Conservation (phyloP, 805 yeast species). For the Teunomyces pallodes region DNA sequence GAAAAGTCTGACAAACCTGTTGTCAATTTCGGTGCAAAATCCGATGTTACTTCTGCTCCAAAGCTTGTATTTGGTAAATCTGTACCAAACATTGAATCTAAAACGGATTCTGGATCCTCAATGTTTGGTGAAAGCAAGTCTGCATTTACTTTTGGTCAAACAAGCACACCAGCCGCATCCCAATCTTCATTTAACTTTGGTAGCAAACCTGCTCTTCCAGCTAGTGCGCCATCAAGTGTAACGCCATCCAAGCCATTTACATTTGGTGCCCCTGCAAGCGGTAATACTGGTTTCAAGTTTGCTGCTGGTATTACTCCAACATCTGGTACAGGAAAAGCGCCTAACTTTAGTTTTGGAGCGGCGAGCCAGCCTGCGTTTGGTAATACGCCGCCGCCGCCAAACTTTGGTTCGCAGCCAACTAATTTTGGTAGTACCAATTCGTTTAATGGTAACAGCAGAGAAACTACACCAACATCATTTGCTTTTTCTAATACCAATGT, state of each 20-base stretch:
- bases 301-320: conserved; percentile 8
- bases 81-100: background rate
- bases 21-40: background rate
- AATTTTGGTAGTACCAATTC: conserved; percentile 1
- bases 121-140: background rate
- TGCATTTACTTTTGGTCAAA: background rate
- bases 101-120: background rate
- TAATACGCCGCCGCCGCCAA: conserved; percentile 2
- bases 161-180: background rate
- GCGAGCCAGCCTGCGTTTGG: conserved; percentile 2
- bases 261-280: background rate
- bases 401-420: conserved; percentile 5
- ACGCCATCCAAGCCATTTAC: background rate
- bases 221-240: background rate
- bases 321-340: conserved; percentile 1
- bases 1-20: background rate
- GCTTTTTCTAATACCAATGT: conserved; percentile 3
- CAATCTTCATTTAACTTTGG: background rate
- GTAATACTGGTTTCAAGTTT: conserved; percentile 8
- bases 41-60: conserved; percentile 3
- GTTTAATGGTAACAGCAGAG: conserved; percentile 1
- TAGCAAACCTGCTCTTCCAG: background rate
- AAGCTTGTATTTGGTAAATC: conserved; percentile 10
- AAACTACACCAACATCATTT: conserved; percentile 6
- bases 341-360: conserved; percentile 10